Base-by-base conservation (phyloP, 441 rosid genomes). In the Pelargonium australe region DNA sequence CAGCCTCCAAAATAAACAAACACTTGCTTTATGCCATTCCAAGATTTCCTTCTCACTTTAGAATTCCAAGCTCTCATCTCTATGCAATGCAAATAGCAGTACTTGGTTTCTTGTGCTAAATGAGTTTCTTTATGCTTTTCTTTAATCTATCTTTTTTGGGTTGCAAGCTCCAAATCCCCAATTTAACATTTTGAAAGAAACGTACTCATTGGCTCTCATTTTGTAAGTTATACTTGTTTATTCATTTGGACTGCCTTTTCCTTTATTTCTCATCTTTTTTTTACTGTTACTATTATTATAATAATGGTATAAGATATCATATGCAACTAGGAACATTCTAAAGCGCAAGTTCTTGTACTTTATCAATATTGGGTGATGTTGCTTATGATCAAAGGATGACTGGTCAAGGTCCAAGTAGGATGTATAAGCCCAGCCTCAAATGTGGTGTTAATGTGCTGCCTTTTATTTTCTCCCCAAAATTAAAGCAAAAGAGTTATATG, bases 1-100 rank as follows among this genome's bases (percentile, higher is more conserved):
- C 63, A 72, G 72, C 78, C 17, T 73, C 66, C 78, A 68, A 79
- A 91, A 84, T 81, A 85, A 86, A 83, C 89, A 80, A 75, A 80
- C 70, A 60, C 85, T 72, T 77, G 84, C 92, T 92, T 91, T 88
- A 78, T 75, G 73, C 74, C 79, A 77, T 80, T 81, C 80, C 71
- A 79, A 83, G 87, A 83, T 85, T 77, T 76, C 71, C 65, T 67
- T 74, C 70, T 63, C 78, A 74, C 89, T 87, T 87, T 86, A 78
- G 85, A 80, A 82, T 84, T 85, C 86, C 77, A 80, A 85, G 86
- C 90, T 84, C 93, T 75, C 71, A 79, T 86, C 84, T 81, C 87
- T 70, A 85, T 81, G 85, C 82, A 80, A 65, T 82, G 71, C 83
- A 77, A 80, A 76, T 19, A 79, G 71, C 74, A 70, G 71, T 72